Evolutionary conservation across 1,284 basidiomycete genomes (phyloP).

Genomic region (Meripilus lineatus): DNA sequence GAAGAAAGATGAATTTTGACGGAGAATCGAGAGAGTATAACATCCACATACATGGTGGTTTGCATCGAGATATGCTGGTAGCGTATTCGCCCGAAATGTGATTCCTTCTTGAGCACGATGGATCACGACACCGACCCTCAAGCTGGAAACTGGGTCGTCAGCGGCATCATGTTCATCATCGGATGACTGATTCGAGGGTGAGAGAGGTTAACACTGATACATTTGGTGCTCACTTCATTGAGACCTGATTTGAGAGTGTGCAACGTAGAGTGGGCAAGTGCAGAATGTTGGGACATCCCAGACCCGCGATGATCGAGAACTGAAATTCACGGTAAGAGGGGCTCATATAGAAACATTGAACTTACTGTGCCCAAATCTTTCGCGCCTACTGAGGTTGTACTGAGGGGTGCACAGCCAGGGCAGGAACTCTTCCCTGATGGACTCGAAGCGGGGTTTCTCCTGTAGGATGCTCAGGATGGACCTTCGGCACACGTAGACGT

Average conservation of each 20-base stretch:
- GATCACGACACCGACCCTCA: conserved; percentile 58
- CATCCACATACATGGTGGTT: conserved; percentile 63
- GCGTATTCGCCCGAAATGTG: conserved; percentile 79
- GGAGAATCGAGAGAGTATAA: conserved; percentile 2
- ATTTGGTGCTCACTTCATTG: too few relatives aligned
- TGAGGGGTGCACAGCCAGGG: conserved; percentile 87
- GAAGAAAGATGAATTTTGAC: conserved; percentile 1
- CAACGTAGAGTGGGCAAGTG: conserved; percentile 63
- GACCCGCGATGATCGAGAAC: too few relatives aligned
- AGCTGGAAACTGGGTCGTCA: conserved; percentile 31
- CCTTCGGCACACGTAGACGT: conserved; percentile 84
- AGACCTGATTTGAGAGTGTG: too few relatives aligned
- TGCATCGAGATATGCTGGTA: conserved; percentile 78
- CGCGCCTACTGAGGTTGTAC: conserved; percentile 57
- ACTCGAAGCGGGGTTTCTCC: conserved; percentile 67
- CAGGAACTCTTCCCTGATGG: conserved; percentile 81
- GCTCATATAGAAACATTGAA: conserved; percentile 4
- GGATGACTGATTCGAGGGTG: too few relatives aligned
- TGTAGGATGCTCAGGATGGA: conserved; percentile 71
- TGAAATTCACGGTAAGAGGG: conserved; percentile 8
- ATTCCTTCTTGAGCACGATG: conserved; percentile 54
- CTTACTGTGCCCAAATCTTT: conserved; percentile 54
- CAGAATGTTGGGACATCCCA: conserved; percentile 42
- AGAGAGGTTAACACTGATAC: too few relatives aligned
- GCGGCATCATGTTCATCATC: conserved; percentile 36